Percentiles rank a stretch among this genome's conserved stretches.
Evolutionary conservation across 192 early-diverging fungal genomes (phyloP).

Genomic region (Umbelopsis isabellina): DNA sequence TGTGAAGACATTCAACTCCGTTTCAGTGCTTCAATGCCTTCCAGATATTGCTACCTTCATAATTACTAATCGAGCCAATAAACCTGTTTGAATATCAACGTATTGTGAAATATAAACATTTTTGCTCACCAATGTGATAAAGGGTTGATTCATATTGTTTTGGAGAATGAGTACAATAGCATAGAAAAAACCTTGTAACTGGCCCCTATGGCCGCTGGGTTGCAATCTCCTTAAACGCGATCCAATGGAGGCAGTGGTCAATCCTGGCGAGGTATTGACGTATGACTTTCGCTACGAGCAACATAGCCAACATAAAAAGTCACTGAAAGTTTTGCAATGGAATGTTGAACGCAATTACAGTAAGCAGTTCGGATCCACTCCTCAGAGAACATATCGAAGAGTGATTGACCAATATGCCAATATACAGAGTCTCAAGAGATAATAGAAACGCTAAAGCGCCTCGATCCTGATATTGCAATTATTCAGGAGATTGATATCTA

Average conservation of each 20-base stretch:
- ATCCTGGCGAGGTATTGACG: slow-evolving; percentile 50
- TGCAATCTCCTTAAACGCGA: background rate
- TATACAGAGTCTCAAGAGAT: slow-evolving; percentile 53
- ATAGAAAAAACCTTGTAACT: too few species aligned
- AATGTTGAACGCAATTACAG: slow-evolving; percentile 84
- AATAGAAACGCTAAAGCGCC: slow-evolving; percentile 49
- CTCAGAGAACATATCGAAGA: background rate
- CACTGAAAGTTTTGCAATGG: slow-evolving; percentile 75
- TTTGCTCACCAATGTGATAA: too few species aligned
- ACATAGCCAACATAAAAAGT: slow-evolving; percentile 21
- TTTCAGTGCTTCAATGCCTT: too few species aligned
- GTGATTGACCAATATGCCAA: background rate
- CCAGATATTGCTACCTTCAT: too few species aligned
- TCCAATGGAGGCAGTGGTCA: background rate
- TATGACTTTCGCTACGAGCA: slow-evolving; percentile 44
- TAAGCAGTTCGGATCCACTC: background rate
- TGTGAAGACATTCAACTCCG: too few species aligned
- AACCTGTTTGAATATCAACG: too few species aligned
- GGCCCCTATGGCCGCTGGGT: background rate
- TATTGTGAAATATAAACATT: too few species aligned
- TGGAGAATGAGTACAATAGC: too few species aligned
- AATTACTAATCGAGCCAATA: too few species aligned
- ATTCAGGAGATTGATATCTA: slow-evolving; percentile 81
- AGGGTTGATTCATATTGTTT: too few species aligned
- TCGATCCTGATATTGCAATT: slow-evolving; percentile 73